Percentiles rank a stretch among this genome's conserved stretches.
Conservation (phyloP, 2,329 filamentous ascomycete genomes). For the Penicillium sumatraense region DNA sequence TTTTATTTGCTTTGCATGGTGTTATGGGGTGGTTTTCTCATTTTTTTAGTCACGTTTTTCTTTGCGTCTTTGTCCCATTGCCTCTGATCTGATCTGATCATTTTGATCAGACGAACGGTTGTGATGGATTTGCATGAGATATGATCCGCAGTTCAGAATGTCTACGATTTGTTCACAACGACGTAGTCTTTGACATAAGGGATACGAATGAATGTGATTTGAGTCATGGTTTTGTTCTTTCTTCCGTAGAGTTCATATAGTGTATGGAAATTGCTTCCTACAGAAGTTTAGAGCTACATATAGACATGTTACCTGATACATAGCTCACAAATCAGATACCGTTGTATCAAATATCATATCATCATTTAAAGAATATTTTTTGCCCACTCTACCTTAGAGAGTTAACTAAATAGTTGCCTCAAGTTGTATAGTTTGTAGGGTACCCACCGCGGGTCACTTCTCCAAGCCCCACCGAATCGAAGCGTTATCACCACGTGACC, state of each 20-base stretch:
- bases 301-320: too few relatives aligned
- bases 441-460: too few relatives aligned
- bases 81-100: slow-evolving; percentile 3
- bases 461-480: too few relatives aligned
- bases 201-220: slow-evolving; percentile 22
- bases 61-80: slow-evolving; percentile 7
- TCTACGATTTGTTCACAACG: slow-evolving; percentile 2
- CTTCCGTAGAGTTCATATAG: too few relatives aligned
- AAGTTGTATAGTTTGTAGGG: too few relatives aligned
- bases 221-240: slow-evolving; percentile 5
- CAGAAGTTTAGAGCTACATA: too few relatives aligned
- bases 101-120: slow-evolving; percentile 10
- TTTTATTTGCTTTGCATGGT: slow-evolving; percentile 28
- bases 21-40: slow-evolving; percentile 17
- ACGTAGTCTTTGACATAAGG: slow-evolving; percentile 15
- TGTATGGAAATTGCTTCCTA: too few relatives aligned
- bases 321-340: too few relatives aligned
- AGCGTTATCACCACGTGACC: slow-evolving; percentile 31
- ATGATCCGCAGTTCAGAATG: slow-evolving; percentile 8
- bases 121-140: slow-evolving; percentile 12
- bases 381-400: too few relatives aligned
- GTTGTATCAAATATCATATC: too few relatives aligned
- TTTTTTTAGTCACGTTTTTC: slow-evolving; percentile 15
- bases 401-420: too few relatives aligned
- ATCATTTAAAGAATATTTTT: too few relatives aligned